phyloP scores from a whole-genome alignment of 208 protist genomes.

The Leishmania gerbilli region DNA sequence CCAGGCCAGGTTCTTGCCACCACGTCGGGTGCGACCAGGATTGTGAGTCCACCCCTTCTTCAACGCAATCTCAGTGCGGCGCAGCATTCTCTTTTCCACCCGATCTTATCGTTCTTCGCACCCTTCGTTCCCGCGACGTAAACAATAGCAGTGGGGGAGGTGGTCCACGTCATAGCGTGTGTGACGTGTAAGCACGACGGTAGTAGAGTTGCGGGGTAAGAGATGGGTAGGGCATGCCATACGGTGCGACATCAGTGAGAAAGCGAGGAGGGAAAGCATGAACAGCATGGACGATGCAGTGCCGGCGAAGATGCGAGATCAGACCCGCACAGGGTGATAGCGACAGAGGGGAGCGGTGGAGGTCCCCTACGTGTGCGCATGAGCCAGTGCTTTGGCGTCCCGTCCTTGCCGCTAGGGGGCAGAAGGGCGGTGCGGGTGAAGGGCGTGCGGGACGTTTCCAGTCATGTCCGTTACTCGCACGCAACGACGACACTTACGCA shows the following conservation, averaged over 20 bases:
- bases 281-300: background rate
- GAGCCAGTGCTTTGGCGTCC: background rate
- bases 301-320: background rate
- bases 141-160: too few relatives aligned
- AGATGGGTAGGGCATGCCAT: background rate
- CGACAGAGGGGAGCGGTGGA: background rate
- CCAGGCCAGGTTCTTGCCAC: conserved; percentile 91
- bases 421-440: background rate
- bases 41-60: conserved; percentile 93
- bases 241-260: background rate
- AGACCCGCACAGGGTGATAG: background rate
- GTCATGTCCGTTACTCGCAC: background rate
- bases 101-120: background rate
- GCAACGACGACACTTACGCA: background rate
- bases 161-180: background rate
- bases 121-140: too few relatives aligned
- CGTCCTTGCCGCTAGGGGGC: background rate
- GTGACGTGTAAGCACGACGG: background rate
- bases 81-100: conserved; percentile 52
- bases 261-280: background rate
- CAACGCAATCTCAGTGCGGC: conserved; percentile 48
- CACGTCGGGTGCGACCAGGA: conserved; percentile 75
- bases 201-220: background rate
- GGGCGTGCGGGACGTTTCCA: background rate
- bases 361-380: background rate